phyloP scores from a whole-genome alignment of 73 alveolate species.

The Effrenium voratum region DNA sequence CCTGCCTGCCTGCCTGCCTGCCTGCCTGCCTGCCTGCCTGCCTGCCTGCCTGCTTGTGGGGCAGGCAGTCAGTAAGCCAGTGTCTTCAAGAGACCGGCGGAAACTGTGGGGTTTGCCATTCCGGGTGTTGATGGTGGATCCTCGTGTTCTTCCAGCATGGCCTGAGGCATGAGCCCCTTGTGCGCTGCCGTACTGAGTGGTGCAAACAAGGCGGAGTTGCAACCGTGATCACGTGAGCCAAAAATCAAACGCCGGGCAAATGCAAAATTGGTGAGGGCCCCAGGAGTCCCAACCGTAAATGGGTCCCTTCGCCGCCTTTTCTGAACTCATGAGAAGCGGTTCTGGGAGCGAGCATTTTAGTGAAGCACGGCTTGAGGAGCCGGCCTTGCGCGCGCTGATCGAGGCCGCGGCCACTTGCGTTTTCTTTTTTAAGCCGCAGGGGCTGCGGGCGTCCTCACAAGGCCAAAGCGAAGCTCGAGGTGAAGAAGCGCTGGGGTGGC shows the following conservation, averaged over 20 bases:
- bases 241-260: background rate
- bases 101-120: no score
- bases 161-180: slow-evolving; percentile 43
- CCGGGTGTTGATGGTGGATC: no score
- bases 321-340: no score
- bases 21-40: no score
- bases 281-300: background rate
- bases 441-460: no score
- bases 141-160: background rate
- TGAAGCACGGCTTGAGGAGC: no score
- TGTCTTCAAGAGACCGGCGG: no score
- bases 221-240: background rate
- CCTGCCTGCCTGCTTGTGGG: no score
- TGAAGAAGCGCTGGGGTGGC: slow-evolving; percentile 50
- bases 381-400: background rate
- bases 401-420: background rate
- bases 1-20: no score
- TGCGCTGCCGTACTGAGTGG: slow-evolving; percentile 46
- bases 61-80: no score
- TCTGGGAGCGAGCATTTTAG: no score
- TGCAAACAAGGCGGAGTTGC: background rate
- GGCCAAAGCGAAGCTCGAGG: slow-evolving; percentile 5
- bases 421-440: background rate
- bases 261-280: background rate
- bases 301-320: no score